phyloP scores from a whole-genome alignment of 805 yeast species.

The Kazachstania martiniae region DNA sequence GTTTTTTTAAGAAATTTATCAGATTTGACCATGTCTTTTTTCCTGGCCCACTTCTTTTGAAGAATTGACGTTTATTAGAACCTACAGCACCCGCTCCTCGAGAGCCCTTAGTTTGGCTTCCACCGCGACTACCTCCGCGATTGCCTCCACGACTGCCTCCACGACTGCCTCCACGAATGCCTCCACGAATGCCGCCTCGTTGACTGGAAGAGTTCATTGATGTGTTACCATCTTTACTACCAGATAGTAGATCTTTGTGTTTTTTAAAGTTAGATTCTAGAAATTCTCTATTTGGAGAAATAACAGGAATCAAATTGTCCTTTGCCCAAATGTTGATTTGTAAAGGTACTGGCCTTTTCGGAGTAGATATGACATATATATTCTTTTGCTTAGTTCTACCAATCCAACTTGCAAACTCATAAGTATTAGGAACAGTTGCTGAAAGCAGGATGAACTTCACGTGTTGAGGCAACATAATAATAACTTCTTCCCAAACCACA shows the following conservation, averaged over 20 bases:
- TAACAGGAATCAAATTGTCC: slow-evolving; percentile 56
- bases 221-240: slow-evolving; percentile 14
- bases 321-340: slow-evolving; percentile 84
- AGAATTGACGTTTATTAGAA: slow-evolving; percentile 27
- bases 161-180: slow-evolving; percentile 10
- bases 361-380: slow-evolving; percentile 91
- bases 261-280: slow-evolving; percentile 49
- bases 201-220: slow-evolving; percentile 9
- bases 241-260: slow-evolving; percentile 44
- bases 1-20: slow-evolving; percentile 55
- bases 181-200: slow-evolving; percentile 6
- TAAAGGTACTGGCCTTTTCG: slow-evolving; percentile 92
- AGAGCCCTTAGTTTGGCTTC: slow-evolving; percentile 25
- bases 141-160: slow-evolving; percentile 22
- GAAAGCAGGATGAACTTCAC: slow-evolving; percentile 83
- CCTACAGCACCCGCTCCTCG: slow-evolving; percentile 33
- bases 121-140: slow-evolving; percentile 22
- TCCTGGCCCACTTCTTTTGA: slow-evolving; percentile 55
- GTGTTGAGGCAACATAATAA: slow-evolving; percentile 94
- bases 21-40: slow-evolving; percentile 69
- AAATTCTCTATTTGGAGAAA: slow-evolving; percentile 65
- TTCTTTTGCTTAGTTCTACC: slow-evolving; percentile 95
- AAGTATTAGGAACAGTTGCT: slow-evolving; percentile 98
- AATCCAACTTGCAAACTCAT: slow-evolving; percentile 97
- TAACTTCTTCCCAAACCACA: slow-evolving; percentile 99